A percentile compares a stretch with the other conserved stretches of the same genome.
Conservation (phyloP, 805 yeast species). For the Starmerella stellata region DNA sequence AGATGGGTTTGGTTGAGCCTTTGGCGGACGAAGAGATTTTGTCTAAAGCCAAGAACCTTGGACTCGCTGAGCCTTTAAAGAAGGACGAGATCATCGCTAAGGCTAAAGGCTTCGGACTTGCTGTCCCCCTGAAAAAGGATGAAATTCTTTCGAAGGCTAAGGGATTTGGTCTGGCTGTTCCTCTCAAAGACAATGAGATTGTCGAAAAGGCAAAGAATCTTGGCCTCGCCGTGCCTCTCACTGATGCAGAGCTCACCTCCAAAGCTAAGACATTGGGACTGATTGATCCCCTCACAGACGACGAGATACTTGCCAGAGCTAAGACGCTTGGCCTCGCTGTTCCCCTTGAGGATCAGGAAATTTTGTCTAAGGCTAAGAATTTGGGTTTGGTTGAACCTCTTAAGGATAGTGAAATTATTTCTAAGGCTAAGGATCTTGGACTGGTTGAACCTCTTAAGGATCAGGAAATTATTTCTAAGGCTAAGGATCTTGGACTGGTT, state of each 20-base stretch:
- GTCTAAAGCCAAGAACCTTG: slow-evolving; percentile 12
- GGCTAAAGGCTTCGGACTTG: slow-evolving; percentile 3
- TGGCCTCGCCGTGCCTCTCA: slow-evolving; percentile 11
- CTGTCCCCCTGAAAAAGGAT: slow-evolving; percentile 17
- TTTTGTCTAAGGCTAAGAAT: too few relatives aligned
- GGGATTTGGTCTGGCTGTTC: slow-evolving; percentile 3
- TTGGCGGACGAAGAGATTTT: slow-evolving; percentile 3
- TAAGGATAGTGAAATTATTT: too few relatives aligned
- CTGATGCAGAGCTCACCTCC: slow-evolving; percentile 5
- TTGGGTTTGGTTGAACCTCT: too few relatives aligned
- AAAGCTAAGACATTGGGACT: slow-evolving; percentile 16
- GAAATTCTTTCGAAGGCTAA: slow-evolving; percentile 27
- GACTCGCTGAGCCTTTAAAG: slow-evolving; percentile 14
- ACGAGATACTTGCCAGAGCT: slow-evolving; percentile 12
- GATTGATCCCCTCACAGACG: slow-evolving; percentile 6
- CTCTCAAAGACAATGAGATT: slow-evolving; percentile 37
- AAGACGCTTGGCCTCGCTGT: slow-evolving; percentile 13
- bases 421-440: too few relatives aligned
- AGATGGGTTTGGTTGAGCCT: slow-evolving; percentile 10
- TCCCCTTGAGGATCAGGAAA: too few relatives aligned
- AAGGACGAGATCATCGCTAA: slow-evolving; percentile 2
- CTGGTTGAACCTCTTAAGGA: slow-evolving; percentile 9
- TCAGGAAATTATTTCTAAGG: too few relatives aligned
- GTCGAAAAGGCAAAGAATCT: slow-evolving; percentile 16
- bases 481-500: too few relatives aligned